Evolutionary conservation across 2,329 filamentous ascomycete genomes (phyloP), one percentile per base, ranked within the genome.

Genomic region (Verticillium nubilum): DNA sequence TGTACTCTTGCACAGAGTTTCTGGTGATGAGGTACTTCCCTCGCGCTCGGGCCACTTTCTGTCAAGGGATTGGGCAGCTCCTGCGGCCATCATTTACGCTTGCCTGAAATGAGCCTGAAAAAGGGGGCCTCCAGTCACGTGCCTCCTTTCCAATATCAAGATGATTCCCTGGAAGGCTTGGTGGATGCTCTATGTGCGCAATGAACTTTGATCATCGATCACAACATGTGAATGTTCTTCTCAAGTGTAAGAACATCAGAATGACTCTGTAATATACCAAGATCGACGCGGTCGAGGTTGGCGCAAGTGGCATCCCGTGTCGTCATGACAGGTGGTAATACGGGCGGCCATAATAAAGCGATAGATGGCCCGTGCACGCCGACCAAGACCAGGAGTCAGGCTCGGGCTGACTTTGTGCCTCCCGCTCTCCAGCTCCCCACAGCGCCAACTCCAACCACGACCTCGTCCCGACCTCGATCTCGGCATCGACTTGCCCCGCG

Each of bases 111-210:
- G 42, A 54, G 55, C 55, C 50, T 31, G 52, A 26, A 56, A 58
- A 61, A 59, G 59, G 59, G 61, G 52, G 27, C 42, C 42, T 42
- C 26, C n/a, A 15, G 58, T 64, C 62, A 64, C 62, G 62, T 64
- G 62, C 35, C 5, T 1, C 10, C 6, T 1, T 7, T 10, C 5
- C 3, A 23, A 25, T 15, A 25, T 25, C 6, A 47, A 23, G 10
- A 25, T 2, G 19, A 13, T 5, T 10, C 29, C n/a, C n/a, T 23
- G 42, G 19, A 9, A 23, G n/a, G 19, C 19, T 47, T 47, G 42
- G 10, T 47, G 19, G 19, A 47, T 47, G 42, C 9, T 19, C 9
- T 23, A 12, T 47, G n/a, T 10, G n/a, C 23, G 10, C 42, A 47
- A 9, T 9, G 19, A 23, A 23, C n/a, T 25, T 25, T 47, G 19